Conservation (phyloP, 441 rosid species). For the Sinapis alba region DNA sequence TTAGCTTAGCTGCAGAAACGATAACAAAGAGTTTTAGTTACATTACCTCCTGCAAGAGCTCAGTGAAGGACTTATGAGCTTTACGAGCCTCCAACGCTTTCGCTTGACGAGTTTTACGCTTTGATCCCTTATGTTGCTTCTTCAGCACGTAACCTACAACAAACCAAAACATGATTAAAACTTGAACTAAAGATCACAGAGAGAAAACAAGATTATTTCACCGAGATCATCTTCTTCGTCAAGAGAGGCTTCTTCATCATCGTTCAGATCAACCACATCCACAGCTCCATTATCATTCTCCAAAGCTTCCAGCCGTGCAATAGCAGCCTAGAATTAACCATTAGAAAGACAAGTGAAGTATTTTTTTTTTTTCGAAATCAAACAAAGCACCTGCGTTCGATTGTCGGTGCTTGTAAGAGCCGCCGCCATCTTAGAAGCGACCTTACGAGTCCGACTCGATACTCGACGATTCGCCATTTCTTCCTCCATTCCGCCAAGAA, state of each 20-base stretch:
- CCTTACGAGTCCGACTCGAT: slow-evolving; percentile 83
- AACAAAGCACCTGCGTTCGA: slow-evolving; percentile 69
- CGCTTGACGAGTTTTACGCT: slow-evolving; percentile 91
- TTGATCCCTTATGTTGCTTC: slow-evolving; percentile 72
- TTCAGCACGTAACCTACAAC: slow-evolving; percentile 67
- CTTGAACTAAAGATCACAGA: not conserved
- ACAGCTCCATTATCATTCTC: slow-evolving; percentile 81
- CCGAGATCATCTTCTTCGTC: slow-evolving; percentile 95
- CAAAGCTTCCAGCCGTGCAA: slow-evolving; percentile 89
- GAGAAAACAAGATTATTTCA: slow-evolving; percentile 1
- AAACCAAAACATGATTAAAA: not conserved
- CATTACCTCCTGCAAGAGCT: slow-evolving; percentile 82
- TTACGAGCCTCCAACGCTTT: slow-evolving; percentile 91
- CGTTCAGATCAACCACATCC: slow-evolving; percentile 62
- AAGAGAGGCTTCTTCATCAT: slow-evolving; percentile 86
- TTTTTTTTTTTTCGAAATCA: not conserved
- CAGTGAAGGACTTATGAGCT: slow-evolving; percentile 82
- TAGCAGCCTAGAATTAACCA: slow-evolving; percentile 30
- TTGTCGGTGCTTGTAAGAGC: slow-evolving; percentile 86
- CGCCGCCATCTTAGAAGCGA: slow-evolving; percentile 89
- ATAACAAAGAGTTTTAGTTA: slow-evolving; percentile 11
- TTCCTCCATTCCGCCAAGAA: slow-evolving; percentile 60
- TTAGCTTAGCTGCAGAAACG: not conserved
- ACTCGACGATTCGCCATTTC: slow-evolving; percentile 67
- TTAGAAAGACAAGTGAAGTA: not conserved